Base-by-base conservation (phyloP, 306 rosid species). In the Quillaja saponaria region DNA sequence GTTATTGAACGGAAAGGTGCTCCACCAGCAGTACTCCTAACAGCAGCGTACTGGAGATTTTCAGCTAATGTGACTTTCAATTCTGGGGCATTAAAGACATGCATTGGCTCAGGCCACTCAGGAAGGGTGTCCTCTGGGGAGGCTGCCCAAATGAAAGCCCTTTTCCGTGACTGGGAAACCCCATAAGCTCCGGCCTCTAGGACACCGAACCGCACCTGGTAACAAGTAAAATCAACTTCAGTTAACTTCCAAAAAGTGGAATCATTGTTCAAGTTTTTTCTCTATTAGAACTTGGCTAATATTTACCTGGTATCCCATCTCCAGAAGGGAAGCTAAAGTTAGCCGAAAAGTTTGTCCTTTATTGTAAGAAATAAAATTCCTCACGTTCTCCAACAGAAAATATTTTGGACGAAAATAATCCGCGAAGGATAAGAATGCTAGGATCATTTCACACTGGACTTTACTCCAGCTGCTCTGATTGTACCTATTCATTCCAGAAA, bases 71-170 rank as follows among this genome's bases (percentile, higher is more conserved):
- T 42, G 51, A 92, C 78, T 78, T 66, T 89, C 78, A 92, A 73
- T 74, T 92, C 91, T 0, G 99, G 99, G 40, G 86, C 88, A 15
- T 83, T 69, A 75, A 92, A 89, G 19, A 89, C 99, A 34, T 92
- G 96, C 95, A 92, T 76, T 55, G 99, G 99, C 80, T 92, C 97
- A 6, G 97, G 99, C 99, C 99, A 92, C 67, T 89, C 99, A 0
- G 99, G 99, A 50, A 92, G 95, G 42, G 67, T 75, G 62, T 89
- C 94, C 33, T 83, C 91, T 1, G 99, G 96, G 17, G 96, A 81
- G 13, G 99, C 96, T 63, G 99, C 99, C 99, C 99, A 92, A 70
- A 92, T 89, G 68, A 92, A 92, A 57, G 96, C 99, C 63, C 97
- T 80, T 71, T 89, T 92, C 68, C 99, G 75, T 55, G 96, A 92